These are phyloP conservation scores for Delitschia confertaspora DNA, from an alignment of 495 filamentous ascomycete genomes.

Conservation along the genomic window DNA sequence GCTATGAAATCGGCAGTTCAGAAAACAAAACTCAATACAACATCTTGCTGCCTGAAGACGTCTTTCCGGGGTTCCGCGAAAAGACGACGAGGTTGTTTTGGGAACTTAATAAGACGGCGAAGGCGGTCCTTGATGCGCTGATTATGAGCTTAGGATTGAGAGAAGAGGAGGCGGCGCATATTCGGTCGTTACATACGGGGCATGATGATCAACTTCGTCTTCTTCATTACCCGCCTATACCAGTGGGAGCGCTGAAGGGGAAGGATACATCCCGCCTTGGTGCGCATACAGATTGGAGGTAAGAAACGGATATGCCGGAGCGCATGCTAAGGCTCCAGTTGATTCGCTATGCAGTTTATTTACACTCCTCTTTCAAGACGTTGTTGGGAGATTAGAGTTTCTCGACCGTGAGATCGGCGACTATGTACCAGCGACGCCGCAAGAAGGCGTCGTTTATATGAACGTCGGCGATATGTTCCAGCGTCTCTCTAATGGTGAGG, in stretches of 20 bases:
- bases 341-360: slow-evolving; percentile 18
- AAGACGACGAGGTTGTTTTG: slow-evolving; percentile 51
- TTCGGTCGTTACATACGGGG: slow-evolving; percentile 11
- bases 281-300: slow-evolving; percentile 20
- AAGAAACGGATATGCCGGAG: not conserved
- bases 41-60: slow-evolving; percentile 53
- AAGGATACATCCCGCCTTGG: not conserved
- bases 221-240: slow-evolving; percentile 56
- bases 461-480: slow-evolving; percentile 24
- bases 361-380: slow-evolving; percentile 22
- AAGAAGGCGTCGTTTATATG: slow-evolving; percentile 15
- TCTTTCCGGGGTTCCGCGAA: slow-evolving; percentile 50
- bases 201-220: slow-evolving; percentile 47
- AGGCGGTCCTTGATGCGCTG: slow-evolving; percentile 19
- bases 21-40: slow-evolving; percentile 49
- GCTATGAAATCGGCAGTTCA: slow-evolving; percentile 59
- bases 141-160: slow-evolving; percentile 17
- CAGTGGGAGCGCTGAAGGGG: slow-evolving; percentile 25
- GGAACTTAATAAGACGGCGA: slow-evolving; percentile 19
- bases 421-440: slow-evolving; percentile 12
- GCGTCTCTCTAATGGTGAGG: slow-evolving; percentile 21
- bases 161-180: not conserved
- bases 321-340: not conserved
- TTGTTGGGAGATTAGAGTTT: slow-evolving; percentile 13
- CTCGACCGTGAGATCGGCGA: slow-evolving; percentile 1